These are phyloP conservation scores for Cyathus pygmaeus DNA, from an alignment of 1,284 basidiomycete genomes.

Conservation along the genomic window DNA sequence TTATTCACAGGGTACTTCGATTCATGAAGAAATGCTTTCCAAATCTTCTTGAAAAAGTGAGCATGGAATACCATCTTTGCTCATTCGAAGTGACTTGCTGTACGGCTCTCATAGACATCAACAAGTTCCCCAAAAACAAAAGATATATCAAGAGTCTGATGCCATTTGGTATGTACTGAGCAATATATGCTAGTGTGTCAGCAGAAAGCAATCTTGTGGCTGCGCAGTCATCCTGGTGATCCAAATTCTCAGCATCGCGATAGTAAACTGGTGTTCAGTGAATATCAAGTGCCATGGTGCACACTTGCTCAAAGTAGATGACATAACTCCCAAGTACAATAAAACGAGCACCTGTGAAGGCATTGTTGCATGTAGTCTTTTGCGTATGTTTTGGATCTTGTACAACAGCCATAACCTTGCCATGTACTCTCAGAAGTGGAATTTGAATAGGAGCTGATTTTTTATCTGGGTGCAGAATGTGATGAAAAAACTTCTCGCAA, in stretches of 20 bases:
- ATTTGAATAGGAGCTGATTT: background rate
- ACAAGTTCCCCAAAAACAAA: constrained; percentile 47
- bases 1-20: constrained; percentile 23
- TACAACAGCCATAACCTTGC: constrained; percentile 19
- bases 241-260: constrained; percentile 48
- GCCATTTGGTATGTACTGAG: constrained; percentile 21
- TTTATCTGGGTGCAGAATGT: background rate
- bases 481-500: background rate
- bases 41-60: constrained; percentile 45
- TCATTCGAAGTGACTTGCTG: constrained; percentile 33
- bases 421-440: constrained; percentile 9
- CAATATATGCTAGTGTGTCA: constrained; percentile 19
- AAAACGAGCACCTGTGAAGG: constrained; percentile 36
- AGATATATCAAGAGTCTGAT: constrained; percentile 35
- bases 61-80: constrained; percentile 43
- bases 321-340: constrained; percentile 33
- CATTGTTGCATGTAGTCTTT: constrained; percentile 45
- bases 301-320: constrained; percentile 28
- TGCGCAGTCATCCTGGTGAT: constrained; percentile 54
- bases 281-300: constrained; percentile 13
- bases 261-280: constrained; percentile 32
- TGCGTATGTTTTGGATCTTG: constrained; percentile 47
- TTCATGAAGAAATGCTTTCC: constrained; percentile 36
- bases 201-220: constrained; percentile 42
- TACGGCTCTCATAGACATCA: constrained; percentile 45